A percentile compares a stretch with the other conserved stretches of the same genome.
Conservation (phyloP, 352 stramenopile species). For the Thraustochytrium sp. region DNA sequence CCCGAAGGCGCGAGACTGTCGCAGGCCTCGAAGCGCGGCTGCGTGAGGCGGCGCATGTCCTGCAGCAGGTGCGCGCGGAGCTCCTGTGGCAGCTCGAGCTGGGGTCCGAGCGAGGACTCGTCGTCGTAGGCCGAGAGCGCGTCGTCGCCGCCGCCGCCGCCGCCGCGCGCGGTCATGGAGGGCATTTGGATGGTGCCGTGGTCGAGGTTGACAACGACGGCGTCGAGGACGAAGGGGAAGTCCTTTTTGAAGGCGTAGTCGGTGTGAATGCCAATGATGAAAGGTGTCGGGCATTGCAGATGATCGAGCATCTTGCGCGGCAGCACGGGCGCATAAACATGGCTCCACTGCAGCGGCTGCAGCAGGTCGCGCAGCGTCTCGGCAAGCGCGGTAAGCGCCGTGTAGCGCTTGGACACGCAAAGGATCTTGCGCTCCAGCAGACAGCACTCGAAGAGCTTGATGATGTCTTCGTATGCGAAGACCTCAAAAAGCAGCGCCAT, state of each 20-base stretch:
- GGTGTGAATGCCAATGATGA: constrained; percentile 73
- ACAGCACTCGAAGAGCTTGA: constrained; percentile 36
- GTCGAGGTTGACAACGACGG: constrained; percentile 42
- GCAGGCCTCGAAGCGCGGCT: neutral
- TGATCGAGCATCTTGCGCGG: constrained; percentile 73
- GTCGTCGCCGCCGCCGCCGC: constrained; percentile 8
- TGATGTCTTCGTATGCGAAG: constrained; percentile 9
- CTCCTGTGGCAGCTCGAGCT: neutral
- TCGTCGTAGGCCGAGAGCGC: neutral
- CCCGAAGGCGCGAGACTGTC: neutral
- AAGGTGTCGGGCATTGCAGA: constrained; percentile 68
- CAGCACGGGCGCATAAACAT: constrained; percentile 77
- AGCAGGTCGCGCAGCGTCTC: constrained; percentile 68
- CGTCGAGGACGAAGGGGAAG: constrained; percentile 40
- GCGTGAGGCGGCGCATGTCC: neutral
- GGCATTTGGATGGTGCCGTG: constrained; percentile 30
- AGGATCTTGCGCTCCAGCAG: constrained; percentile 38
- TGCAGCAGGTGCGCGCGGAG: neutral
- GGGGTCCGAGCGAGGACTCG: neutral
- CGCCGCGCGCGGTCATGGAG: neutral
- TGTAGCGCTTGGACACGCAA: constrained; percentile 15
- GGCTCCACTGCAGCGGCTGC: constrained; percentile 70
- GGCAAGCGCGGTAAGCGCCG: constrained; percentile 62
- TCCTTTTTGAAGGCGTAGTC: constrained; percentile 63
- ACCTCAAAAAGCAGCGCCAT: constrained; percentile 7